Evolutionary conservation across 306 rosid species (phyloP).

Genomic region (Vicia villosa): DNA sequence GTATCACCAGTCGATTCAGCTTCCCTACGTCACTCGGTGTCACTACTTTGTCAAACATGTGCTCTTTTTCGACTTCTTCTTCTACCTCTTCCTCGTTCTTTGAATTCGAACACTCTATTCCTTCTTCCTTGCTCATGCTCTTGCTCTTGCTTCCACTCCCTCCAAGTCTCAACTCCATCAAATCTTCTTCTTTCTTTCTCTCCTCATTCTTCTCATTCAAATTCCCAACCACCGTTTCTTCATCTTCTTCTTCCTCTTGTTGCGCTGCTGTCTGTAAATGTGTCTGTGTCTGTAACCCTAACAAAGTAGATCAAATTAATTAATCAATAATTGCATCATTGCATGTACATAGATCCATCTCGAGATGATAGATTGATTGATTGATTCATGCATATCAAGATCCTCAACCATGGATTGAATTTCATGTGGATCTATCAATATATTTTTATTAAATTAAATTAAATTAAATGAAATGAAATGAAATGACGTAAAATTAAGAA

Average conservation of each 20-base stretch:
- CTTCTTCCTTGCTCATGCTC: constrained; percentile 8
- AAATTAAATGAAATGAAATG: too few species aligned
- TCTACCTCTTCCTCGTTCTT: background rate
- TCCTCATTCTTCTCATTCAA: background rate
- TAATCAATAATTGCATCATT: background rate
- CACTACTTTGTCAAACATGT: constrained; percentile 85
- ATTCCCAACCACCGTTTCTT: constrained; percentile 15
- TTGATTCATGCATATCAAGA: background rate
- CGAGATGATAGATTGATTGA: background rate
- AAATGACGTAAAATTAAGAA: background rate
- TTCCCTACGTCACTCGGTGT: constrained; percentile 93
- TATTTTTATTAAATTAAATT: background rate
- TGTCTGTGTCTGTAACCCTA: constrained; percentile 60
- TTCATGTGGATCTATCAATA: background rate
- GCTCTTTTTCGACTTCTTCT: constrained; percentile 55
- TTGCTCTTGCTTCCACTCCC: constrained; percentile 13
- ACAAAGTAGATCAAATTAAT: constrained; percentile 15
- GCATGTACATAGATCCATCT: background rate
- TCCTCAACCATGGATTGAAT: constrained; percentile 25
- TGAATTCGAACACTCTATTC: background rate
- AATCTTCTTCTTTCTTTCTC: constrained; percentile 19
- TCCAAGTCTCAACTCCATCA: constrained; percentile 49
- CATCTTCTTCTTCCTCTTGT: constrained; percentile 18
- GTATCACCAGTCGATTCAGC: constrained; percentile 80
- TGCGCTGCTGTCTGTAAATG: too few species aligned